Conservation (phyloP, 352 stramenopile genomes). For the Phytophthora cactorum region DNA sequence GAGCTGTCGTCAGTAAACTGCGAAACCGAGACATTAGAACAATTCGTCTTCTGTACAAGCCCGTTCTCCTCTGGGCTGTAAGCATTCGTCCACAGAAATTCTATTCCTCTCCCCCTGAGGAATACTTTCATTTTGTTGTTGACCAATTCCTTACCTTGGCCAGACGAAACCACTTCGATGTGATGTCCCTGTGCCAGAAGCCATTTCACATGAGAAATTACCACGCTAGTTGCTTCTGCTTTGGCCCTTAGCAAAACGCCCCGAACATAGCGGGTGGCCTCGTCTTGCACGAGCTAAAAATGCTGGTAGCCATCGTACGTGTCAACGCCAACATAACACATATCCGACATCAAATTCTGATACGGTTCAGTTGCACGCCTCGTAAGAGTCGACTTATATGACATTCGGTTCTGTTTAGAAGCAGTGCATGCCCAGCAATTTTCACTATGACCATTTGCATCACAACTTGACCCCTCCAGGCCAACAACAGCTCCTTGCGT, state of each 20-base stretch:
- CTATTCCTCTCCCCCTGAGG: slow-evolving; percentile 9
- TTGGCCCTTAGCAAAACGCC: no score
- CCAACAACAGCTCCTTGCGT: neutral
- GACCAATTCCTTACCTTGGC: slow-evolving; percentile 8
- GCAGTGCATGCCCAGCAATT: slow-evolving; percentile 19
- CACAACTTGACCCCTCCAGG: neutral
- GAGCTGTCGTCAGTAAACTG: slow-evolving; percentile 2
- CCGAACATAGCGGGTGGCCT: slow-evolving; percentile 9
- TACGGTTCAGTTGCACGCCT: slow-evolving; percentile 5
- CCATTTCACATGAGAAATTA: neutral
- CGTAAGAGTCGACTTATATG: slow-evolving; percentile 7
- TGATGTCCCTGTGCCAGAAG: slow-evolving; percentile 8
- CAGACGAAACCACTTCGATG: slow-evolving; percentile 3
- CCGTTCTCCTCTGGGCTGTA: slow-evolving; percentile 18
- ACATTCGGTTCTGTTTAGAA: slow-evolving; percentile 14
- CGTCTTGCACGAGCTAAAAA: slow-evolving; percentile 9
- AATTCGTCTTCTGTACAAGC: slow-evolving; percentile 15
- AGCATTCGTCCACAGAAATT: slow-evolving; percentile 18
- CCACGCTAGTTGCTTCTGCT: slow-evolving; percentile 3
- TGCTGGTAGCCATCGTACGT: slow-evolving; percentile 8
- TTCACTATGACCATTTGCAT: neutral
- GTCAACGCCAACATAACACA: neutral
- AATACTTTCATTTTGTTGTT: slow-evolving; percentile 18
- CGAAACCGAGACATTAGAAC: slow-evolving; percentile 1
- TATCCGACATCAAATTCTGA: slow-evolving; percentile 17